Evolutionary conservation across 2,329 filamentous ascomycete species (phyloP), one percentile per base, ranked within the genome.

Genomic region (Capronia coronata): DNA sequence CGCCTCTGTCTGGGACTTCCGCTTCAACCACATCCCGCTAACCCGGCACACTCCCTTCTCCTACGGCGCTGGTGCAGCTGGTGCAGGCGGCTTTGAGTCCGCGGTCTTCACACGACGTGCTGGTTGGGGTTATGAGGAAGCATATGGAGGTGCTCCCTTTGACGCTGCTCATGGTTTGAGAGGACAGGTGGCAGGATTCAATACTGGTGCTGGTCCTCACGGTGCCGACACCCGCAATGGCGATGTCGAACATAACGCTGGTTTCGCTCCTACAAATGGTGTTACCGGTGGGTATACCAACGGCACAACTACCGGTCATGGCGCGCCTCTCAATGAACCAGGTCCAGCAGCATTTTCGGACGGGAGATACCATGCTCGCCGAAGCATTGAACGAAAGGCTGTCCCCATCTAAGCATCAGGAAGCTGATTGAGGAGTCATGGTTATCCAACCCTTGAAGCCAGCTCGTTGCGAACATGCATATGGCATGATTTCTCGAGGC

Each of bases 1-100:
- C 58, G 80, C 81, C 0, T 70, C 75, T 7, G 71, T 86, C 43
- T 86, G 82, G 77, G 81, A 87, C 63, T 86, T 80, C 73, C 70
- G 82, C 9, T 82, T 72, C 65, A 79, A 78, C 62, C 82, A 86
- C 62, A 76, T 86, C 25, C 82, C 82, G 1, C 72, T 87, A 3
- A 76, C 79, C 57, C 75, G 81, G 16, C 70, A 74, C 35, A 67
- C 73, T 16, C 71, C 79, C 0, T 83, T 81, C 60, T 65, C 69
- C 18, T 81, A 79, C 53, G 70, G 68, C 57, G 57, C 57, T 21
- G 59, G 59, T 1, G 60, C 64, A 16, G 62, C 61, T 39, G 65
- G 66, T 2, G 67, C 66, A 44, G 65, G 69, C 39, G 68, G 69
- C 32, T 73, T 82, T 42, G 71, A 73, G 47, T 69, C 78, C 46